Base-by-base conservation (phyloP, 2,329 filamentous ascomycete genomes). In the Colletotrichum tropicale region DNA sequence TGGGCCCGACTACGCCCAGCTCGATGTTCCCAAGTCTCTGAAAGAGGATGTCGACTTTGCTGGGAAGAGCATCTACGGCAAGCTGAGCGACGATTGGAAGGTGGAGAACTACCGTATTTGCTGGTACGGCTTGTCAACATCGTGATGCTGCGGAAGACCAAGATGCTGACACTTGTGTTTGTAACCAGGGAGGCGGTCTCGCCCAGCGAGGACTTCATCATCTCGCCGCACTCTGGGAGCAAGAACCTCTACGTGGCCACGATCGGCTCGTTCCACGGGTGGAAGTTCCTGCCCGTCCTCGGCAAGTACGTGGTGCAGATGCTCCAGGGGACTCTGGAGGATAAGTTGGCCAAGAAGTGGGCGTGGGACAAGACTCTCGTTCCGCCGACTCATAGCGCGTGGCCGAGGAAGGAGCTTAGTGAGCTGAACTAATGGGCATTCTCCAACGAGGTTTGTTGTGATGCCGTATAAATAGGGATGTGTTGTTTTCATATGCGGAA, bases 21-120 rank as follows among this genome's bases (percentile, higher is more conserved):
- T 89, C 89, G 83, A 88, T 5, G 88, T 91, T 4, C 48, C 89
- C 2, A 83, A 81, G 2, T 80, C 83, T 16, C 82, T 91, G 18
- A 88, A 88, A 79, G 83, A 87, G 60, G 89, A 91, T 73, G 88
- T 91, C 28, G 80, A 86, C 26, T 84, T 89, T 68, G 87, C 89
- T 1, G 88, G 88, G 66, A 82, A 86, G 60, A 86, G 88, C 12
- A 90, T 90, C 73, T 91, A 90, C 77, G 89, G 89, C 48, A 86
- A 88, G 66, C 87, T 86, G 10, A 88, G 88, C 38, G 84, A 85
- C 34, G 80, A 82, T 16, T 90, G 88, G 88, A 85, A 88, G 74
- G 87, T 90, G 82, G 87, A 87, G 61, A 88, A 90, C 77, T 87
- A 90, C 79, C 86, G 90, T 3, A 89, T 91, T 70, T 91, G 90